These are phyloP conservation scores for Lepidium sativum DNA, from an alignment of 345 rosid species.

Conservation along the genomic window DNA sequence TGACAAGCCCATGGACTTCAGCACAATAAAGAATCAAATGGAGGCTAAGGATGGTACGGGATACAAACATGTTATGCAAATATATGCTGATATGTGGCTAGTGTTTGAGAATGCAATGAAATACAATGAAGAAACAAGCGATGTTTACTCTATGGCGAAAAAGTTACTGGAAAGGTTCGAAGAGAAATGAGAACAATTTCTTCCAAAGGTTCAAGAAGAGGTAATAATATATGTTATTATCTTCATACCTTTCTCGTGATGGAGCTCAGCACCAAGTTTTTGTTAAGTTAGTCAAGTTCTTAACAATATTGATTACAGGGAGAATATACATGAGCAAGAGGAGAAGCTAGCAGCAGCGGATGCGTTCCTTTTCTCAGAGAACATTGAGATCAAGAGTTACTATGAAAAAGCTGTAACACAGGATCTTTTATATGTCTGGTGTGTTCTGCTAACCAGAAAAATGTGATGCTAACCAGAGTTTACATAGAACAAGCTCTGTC, in stretches of 20 bases:
- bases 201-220: conserved; percentile 84
- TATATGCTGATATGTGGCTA: conserved; percentile 71
- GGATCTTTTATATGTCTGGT: no score
- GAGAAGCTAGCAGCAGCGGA: conserved; percentile 50
- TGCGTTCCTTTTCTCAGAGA: no score
- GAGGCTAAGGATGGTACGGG: conserved; percentile 82
- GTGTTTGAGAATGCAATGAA: conserved; percentile 94
- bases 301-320: conserved; percentile 32
- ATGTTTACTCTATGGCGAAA: conserved; percentile 76
- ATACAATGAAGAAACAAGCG: conserved; percentile 66
- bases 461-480: neutral
- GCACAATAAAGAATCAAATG: conserved; percentile 76
- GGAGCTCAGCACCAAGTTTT: neutral
- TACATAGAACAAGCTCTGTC: neutral
- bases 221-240: conserved; percentile 20
- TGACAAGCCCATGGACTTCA: conserved; percentile 95
- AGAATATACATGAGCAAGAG: conserved; percentile 61
- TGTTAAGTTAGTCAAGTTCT: neutral
- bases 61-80: conserved; percentile 71
- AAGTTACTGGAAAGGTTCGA: conserved; percentile 72
- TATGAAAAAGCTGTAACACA: no score
- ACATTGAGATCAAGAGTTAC: no score
- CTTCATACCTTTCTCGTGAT: conserved; percentile 1
- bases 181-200: conserved; percentile 74
- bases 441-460: conserved; percentile 3